Evolutionary conservation across 2,329 filamentous ascomycete genomes (phyloP).

Genomic region (Penicillium polonicum): DNA sequence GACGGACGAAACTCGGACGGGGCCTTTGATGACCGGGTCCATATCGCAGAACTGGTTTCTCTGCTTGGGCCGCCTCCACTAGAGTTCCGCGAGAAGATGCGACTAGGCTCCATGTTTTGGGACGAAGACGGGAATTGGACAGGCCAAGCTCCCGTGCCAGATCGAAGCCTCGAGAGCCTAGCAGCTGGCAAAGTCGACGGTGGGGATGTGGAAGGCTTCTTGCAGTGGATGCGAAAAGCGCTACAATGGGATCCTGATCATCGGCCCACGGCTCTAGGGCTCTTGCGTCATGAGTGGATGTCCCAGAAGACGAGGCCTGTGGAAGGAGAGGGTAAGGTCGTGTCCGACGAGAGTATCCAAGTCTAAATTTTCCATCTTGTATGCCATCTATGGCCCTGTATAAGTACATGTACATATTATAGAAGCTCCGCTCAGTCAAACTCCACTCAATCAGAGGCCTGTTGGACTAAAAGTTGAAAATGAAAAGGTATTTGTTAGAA

Average conservation of each 20-base stretch:
- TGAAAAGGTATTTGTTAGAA: neutral
- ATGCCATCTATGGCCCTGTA: neutral
- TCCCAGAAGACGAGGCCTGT: neutral
- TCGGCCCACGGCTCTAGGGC: constrained; percentile 32
- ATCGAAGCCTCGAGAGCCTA: constrained; percentile 13
- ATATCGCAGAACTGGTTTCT: constrained; percentile 27
- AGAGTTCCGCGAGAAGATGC: constrained; percentile 18
- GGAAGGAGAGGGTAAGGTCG: neutral
- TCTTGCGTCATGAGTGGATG: constrained; percentile 43
- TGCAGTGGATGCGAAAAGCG: constrained; percentile 30
- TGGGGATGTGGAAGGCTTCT: constrained; percentile 26
- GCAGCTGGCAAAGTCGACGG: constrained; percentile 15
- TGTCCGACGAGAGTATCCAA: neutral
- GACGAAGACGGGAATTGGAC: constrained; percentile 25
- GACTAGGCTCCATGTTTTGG: constrained; percentile 25
- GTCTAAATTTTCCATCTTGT: neutral
- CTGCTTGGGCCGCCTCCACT: constrained; percentile 15
- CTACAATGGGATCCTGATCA: constrained; percentile 30
- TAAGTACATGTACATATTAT: neutral
- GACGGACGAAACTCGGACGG: constrained; percentile 20
- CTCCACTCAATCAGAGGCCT: neutral
- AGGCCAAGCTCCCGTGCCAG: constrained; percentile 17
- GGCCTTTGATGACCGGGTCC: constrained; percentile 22
- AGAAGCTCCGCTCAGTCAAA: neutral
- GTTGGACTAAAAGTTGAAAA: neutral